These are phyloP conservation scores for Mycena crocata DNA, from an alignment of 768 basidiomycete species.

Conservation along the genomic window DNA sequence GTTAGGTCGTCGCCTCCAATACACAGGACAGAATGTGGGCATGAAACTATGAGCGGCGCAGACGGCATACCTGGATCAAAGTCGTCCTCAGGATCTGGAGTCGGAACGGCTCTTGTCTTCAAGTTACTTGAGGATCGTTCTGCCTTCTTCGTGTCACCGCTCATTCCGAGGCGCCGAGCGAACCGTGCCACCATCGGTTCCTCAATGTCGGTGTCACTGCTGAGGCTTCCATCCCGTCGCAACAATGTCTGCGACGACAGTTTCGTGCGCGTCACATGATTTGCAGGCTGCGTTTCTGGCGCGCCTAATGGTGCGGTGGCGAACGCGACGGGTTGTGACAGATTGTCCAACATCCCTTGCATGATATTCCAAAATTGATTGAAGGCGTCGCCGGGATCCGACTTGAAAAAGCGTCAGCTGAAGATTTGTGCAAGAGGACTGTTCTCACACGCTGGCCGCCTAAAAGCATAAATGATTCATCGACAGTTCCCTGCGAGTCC, in stretches of 20 bases:
- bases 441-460: constrained; percentile 76
- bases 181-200: constrained; percentile 71
- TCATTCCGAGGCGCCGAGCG: constrained; percentile 62
- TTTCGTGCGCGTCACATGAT: constrained; percentile 28
- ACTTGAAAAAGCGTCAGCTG: constrained; percentile 51
- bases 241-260: constrained; percentile 34
- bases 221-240: constrained; percentile 63
- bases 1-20: constrained; percentile 72
- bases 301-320: constrained; percentile 80
- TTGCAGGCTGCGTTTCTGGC: constrained; percentile 45
- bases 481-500: constrained; percentile 74
- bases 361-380: constrained; percentile 91
- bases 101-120: constrained; percentile 31
- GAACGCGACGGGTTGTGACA: constrained; percentile 89
- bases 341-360: constrained; percentile 87
- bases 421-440: constrained; percentile 2
- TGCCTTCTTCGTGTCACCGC: constrained; percentile 42
- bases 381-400: constrained; percentile 88
- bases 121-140: constrained; percentile 27
- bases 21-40: background rate
- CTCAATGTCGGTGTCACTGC: constrained; percentile 77
- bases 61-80: constrained; percentile 69
- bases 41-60: background rate
- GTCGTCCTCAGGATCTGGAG: constrained; percentile 68
- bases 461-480: constrained; percentile 91